Percentiles rank a stretch among this genome's conserved stretches.
Conservation (phyloP, 1,284 basidiomycete genomes). For the Naganishia albida region DNA sequence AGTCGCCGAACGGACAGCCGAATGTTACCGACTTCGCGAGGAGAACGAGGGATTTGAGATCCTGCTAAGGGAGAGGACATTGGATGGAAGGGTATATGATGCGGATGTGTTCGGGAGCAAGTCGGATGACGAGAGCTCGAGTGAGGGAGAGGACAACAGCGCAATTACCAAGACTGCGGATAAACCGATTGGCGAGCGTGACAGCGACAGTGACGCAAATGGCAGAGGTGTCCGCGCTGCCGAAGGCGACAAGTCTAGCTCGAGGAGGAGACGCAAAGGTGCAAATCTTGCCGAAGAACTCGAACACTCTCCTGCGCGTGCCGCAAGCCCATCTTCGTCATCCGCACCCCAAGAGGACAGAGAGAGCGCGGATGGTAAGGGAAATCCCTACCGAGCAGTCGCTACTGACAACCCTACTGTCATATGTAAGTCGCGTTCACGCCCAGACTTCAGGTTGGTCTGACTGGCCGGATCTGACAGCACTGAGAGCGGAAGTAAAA, state of each 20-base stretch:
- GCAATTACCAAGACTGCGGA: constrained; percentile 42
- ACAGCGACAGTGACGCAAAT: constrained; percentile 13
- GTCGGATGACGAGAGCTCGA: constrained; percentile 54
- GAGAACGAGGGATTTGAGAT: constrained; percentile 96
- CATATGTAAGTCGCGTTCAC: no score
- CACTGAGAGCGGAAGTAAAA: constrained; percentile 77
- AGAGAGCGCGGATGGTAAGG: no score
- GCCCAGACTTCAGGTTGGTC: neutral
- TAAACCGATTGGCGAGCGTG: neutral
- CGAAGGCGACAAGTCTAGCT: neutral
- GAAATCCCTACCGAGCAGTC: no score
- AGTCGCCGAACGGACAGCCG: constrained; percentile 44
- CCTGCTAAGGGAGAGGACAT: constrained; percentile 79
- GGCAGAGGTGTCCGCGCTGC: neutral
- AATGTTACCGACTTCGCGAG: constrained; percentile 58
- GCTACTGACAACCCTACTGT: no score
- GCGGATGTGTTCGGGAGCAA: constrained; percentile 30
- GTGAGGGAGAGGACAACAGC: constrained; percentile 53
- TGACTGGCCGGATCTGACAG: constrained; percentile 37
- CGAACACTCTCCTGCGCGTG: neutral
- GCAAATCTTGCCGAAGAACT: constrained; percentile 8
- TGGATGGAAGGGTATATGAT: constrained; percentile 75
- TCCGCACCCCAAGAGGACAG: no score
- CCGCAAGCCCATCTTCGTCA: no score
- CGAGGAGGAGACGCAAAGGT: constrained; percentile 5